A percentile compares a stretch with the other conserved stretches of the same genome.
These are phyloP conservation scores for Phaeophleospora eucalypticola DNA, from an alignment of 2,329 filamentous ascomycete species.

Conservation along the genomic window DNA sequence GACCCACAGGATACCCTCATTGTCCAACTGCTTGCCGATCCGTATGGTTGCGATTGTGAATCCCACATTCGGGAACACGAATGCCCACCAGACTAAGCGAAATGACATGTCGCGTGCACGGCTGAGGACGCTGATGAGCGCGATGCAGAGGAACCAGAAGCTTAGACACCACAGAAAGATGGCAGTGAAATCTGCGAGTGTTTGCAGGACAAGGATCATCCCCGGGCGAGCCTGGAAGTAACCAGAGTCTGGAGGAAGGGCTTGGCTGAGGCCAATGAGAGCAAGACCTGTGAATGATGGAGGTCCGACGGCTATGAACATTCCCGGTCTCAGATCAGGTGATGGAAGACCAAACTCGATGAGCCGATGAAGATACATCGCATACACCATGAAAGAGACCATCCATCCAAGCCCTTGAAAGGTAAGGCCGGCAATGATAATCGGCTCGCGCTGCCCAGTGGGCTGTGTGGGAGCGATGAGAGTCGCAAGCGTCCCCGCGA, in stretches of 20 bases:
- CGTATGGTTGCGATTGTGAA: constrained; percentile 58
- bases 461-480: constrained; percentile 26
- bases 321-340: constrained; percentile 39
- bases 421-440: constrained; percentile 41
- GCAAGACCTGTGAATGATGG: constrained; percentile 27
- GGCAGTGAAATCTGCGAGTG: constrained; percentile 26
- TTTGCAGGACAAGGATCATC: constrained; percentile 20
- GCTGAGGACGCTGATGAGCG: constrained; percentile 16
- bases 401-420: constrained; percentile 46
- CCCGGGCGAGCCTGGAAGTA: constrained; percentile 24
- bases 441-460: constrained; percentile 31
- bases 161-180: constrained; percentile 49
- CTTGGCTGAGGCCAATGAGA: constrained; percentile 24
- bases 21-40: constrained; percentile 50
- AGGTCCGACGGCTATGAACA: constrained; percentile 52
- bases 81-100: constrained; percentile 55
- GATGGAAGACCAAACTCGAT: constrained; percentile 43
- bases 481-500: constrained; percentile 13
- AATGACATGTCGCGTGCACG: constrained; percentile 30
- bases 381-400: constrained; percentile 42
- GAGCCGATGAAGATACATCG: constrained; percentile 39
- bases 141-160: constrained; percentile 43
- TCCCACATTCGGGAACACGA: constrained; percentile 64
- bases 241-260: constrained; percentile 16
- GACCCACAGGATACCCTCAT: constrained; percentile 50